A percentile compares a stretch with the other conserved stretches of the same genome.
Conservation (phyloP, 495 filamentous ascomycete species). For the Cairneyella variabilis region DNA sequence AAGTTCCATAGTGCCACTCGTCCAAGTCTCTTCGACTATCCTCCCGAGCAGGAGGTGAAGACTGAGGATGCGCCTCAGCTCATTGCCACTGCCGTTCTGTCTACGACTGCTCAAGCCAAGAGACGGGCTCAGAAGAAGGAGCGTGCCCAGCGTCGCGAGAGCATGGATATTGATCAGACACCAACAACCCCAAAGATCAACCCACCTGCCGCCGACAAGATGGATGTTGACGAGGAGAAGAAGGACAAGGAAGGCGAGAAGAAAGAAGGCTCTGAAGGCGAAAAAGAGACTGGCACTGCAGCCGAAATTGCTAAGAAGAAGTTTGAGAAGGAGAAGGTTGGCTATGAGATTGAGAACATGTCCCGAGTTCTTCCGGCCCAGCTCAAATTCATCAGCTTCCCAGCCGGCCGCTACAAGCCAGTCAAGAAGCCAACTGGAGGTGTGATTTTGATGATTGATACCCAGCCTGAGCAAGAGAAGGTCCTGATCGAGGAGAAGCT, state of each 20-base stretch:
- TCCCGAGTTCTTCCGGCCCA: conserved; percentile 88
- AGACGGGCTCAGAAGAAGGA: conserved; percentile 80
- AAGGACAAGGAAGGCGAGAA: conserved; percentile 61
- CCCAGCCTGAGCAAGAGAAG: conserved; percentile 72
- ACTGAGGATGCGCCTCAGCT: conserved; percentile 88
- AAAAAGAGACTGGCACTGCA: conserved; percentile 52
- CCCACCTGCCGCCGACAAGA: conserved; percentile 67
- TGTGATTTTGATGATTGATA: conserved; percentile 86
- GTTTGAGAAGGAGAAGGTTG: conserved; percentile 92
- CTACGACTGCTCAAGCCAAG: conserved; percentile 95
- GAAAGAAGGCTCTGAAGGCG: conserved; percentile 50
- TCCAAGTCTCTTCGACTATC: conserved; percentile 96
- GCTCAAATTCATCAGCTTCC: conserved; percentile 92
- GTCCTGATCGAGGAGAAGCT: conserved; percentile 78
- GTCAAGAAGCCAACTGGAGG: conserved; percentile 95
- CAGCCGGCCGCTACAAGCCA: conserved; percentile 81
- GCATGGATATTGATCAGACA: conserved; percentile 81
- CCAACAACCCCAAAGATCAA: conserved; percentile 73
- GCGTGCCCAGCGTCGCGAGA: conserved; percentile 67
- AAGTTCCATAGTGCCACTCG: conserved; percentile 93
- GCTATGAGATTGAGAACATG: conserved; percentile 96
- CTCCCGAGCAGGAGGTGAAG: conserved; percentile 93
- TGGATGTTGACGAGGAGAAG: conserved; percentile 78
- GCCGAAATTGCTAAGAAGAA: conserved; percentile 68
- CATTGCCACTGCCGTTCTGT: conserved; percentile 93